Evolutionary conservation across 495 filamentous ascomycete genomes (phyloP).

Genomic region (Aspergillus steynii): DNA sequence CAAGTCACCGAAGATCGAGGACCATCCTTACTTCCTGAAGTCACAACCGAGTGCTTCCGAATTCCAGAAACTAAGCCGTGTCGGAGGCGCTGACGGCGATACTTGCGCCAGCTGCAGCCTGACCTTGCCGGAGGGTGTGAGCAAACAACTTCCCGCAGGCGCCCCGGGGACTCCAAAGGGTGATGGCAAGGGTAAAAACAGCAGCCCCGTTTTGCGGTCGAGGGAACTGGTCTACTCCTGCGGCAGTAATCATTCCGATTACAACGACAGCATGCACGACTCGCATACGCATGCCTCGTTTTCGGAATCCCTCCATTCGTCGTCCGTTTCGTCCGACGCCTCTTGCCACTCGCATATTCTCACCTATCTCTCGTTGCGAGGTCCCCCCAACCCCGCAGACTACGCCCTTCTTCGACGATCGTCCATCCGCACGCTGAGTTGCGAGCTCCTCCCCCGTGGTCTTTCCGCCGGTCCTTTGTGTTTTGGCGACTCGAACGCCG

Average conservation of each 20-base stretch:
- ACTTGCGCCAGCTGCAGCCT: conserved; percentile 62
- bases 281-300: conserved; percentile 40
- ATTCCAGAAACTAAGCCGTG: conserved; percentile 32
- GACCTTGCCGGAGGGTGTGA: conserved; percentile 54
- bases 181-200: conserved; percentile 52
- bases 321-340: conserved; percentile 46
- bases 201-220: conserved; percentile 59
- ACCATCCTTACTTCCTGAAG: conserved; percentile 46
- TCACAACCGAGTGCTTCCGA: conserved; percentile 32
- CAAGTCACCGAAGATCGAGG: conserved; percentile 42
- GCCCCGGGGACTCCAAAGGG: conserved; percentile 50
- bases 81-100: conserved; percentile 42
- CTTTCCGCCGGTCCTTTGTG: conserved; percentile 76
- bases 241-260: conserved; percentile 41
- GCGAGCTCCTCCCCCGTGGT: conserved; percentile 78
- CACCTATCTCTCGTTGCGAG: conserved; percentile 83
- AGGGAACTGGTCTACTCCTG: conserved; percentile 50
- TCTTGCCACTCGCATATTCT: conserved; percentile 75
- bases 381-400: conserved; percentile 70
- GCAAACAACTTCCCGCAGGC: conserved; percentile 53
- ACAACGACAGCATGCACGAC: conserved; percentile 39
- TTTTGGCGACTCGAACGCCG: conserved; percentile 78
- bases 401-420: conserved; percentile 84
- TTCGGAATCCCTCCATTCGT: conserved; percentile 46
- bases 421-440: conserved; percentile 81